phyloP scores from a whole-genome alignment of 768 basidiomycete species.

The Auricularia auricula-judae region DNA sequence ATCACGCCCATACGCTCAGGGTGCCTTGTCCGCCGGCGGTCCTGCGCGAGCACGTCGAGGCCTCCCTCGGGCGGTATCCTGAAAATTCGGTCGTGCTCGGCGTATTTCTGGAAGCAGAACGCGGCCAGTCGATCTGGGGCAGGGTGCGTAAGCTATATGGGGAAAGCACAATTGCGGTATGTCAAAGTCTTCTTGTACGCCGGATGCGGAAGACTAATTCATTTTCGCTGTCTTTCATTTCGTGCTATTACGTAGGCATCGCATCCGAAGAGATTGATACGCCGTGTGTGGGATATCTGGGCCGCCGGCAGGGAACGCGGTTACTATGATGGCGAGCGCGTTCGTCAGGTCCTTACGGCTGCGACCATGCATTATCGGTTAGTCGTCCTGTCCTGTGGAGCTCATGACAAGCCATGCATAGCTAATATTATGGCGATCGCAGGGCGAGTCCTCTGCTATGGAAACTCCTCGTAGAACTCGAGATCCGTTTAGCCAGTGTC shows the following conservation, averaged over 20 bases:
- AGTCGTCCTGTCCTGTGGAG: conserved; percentile 12
- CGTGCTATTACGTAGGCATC: conserved; percentile 17
- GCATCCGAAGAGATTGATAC: conserved; percentile 42
- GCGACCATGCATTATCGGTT: conserved; percentile 63
- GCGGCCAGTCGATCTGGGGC: conserved; percentile 72
- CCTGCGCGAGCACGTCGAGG: conserved; percentile 44
- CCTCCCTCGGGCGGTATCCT: conserved; percentile 48
- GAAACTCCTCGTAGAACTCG: conserved; percentile 67
- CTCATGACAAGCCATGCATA: conserved; percentile 35
- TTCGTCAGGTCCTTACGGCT: conserved; percentile 46
- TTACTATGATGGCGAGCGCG: conserved; percentile 61
- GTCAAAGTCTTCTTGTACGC: neutral
- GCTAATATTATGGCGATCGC: conserved; percentile 33
- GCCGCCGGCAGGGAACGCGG: conserved; percentile 68
- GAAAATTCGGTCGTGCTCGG: conserved; percentile 63
- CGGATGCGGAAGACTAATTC: neutral
- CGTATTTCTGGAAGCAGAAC: conserved; percentile 66
- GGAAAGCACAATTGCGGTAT: conserved; percentile 19
- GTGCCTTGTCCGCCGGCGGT: conserved; percentile 46
- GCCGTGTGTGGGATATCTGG: conserved; percentile 65
- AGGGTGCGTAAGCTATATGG: conserved; percentile 48
- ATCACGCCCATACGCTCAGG: conserved; percentile 41
- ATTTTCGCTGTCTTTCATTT: neutral
- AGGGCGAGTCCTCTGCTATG: conserved; percentile 55
- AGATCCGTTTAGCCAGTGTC: conserved; percentile 50